Evolutionary conservation across 805 yeast genomes (phyloP).

Genomic region (Saccharomycopsis olivae): DNA sequence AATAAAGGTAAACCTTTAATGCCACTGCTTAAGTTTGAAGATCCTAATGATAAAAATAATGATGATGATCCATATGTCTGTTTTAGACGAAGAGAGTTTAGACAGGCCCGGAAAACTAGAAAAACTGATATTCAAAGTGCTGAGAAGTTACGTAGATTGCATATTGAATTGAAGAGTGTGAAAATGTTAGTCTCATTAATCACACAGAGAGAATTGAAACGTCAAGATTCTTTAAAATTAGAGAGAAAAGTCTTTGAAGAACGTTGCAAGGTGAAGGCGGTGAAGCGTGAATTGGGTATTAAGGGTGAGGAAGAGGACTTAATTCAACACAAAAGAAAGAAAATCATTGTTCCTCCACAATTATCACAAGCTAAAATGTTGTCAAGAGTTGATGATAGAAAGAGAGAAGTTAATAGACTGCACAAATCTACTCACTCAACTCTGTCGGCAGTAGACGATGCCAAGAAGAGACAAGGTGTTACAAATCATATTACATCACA

Average conservation of each 20-base stretch:
- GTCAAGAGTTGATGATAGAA: conserved; percentile 10
- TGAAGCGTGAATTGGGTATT: conserved; percentile 67
- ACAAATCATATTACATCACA: conserved; percentile 28
- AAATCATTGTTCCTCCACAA: conserved; percentile 23
- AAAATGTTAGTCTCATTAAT: conserved; percentile 56
- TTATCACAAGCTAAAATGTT: conserved; percentile 7
- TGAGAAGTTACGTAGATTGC: conserved; percentile 66
- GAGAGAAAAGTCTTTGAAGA: conserved; percentile 63
- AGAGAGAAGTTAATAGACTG: conserved; percentile 11
- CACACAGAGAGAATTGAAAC: conserved; percentile 61
- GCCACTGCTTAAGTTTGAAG: conserved; percentile 76
- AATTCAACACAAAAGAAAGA: conserved; percentile 66
- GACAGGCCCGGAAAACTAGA: conserved; percentile 93
- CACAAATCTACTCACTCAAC: conserved; percentile 5
- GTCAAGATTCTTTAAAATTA: conserved; percentile 47
- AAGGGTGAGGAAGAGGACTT: conserved; percentile 80
- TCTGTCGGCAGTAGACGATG: conserved; percentile 16
- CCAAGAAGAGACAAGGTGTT: conserved; percentile 18
- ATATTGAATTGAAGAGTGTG: conserved; percentile 69
- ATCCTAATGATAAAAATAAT: conserved; percentile 68
- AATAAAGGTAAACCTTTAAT: conserved; percentile 60
- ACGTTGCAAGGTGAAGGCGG: conserved; percentile 58
- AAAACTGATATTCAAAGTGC: conserved; percentile 87
- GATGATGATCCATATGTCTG: conserved; percentile 92
- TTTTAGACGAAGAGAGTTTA: conserved; percentile 88